Evolutionary conservation across 2,329 filamentous ascomycete genomes (phyloP), one percentile per base, ranked within the genome.

Genomic region (Aureobasidium sp.): DNA sequence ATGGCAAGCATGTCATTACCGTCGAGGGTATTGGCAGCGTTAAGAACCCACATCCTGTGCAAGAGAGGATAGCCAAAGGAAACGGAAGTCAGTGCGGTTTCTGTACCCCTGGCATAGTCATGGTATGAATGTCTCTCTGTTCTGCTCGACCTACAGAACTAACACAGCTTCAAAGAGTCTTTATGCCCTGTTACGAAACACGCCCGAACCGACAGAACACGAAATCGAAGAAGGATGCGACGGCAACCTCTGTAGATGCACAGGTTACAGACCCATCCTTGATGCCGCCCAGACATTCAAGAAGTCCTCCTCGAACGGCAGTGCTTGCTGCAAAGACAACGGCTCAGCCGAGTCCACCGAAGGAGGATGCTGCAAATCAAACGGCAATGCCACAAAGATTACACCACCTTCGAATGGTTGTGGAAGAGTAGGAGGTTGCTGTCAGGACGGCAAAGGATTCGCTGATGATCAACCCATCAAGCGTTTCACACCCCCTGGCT

Each of bases 1-100:
- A 97, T 73, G 94, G 94, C 48, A 99, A 99, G 74, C 94, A 99
- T 82, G 91, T 97, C 70, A 92, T 99, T 72, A 99, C 94, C 3
- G 87, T 99, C 44, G 94, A 99, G 76, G 94, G 94, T 7, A 97
- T 99, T 69, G 94, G 94, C 12, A 90, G 88, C 72, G 87, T 90
- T 32, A 88, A 94, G 73, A 85, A 82, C 46, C 94, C 94, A 5
- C 94, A 99, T 77, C 90, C 93, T 1, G 81, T 88, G 3, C 94
- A 97, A 73, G 91, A 97, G 77, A 84, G 94, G 52, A 89, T 99
- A 69, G 93, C 94, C 20, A 89, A 89, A 75, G 85, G 88, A 36
- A 94, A 96, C 77, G 94, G 94, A 53, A 96, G 90, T 68, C 93
- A 99, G 74, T 99, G 87, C 73, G 87, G 92, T 0, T 99, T 99